phyloP scores from a whole-genome alignment of 371 early-diverging fungal genomes.

The Apophysomyces sp. region DNA sequence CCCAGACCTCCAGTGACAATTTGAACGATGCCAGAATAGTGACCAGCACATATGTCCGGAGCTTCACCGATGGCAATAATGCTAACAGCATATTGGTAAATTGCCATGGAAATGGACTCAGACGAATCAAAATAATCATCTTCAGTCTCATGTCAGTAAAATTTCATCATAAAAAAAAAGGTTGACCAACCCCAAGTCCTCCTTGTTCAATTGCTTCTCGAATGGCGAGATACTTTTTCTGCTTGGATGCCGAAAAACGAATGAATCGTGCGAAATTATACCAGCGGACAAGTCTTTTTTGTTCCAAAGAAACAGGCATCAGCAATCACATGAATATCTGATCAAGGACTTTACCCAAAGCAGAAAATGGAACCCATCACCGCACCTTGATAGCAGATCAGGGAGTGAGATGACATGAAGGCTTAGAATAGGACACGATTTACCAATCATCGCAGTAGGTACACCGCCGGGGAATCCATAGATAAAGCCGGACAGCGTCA shows the following conservation, averaged over 20 bases:
- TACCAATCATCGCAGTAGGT: conserved; percentile 28
- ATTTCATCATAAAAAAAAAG: neutral
- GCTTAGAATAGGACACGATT: neutral
- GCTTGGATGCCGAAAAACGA: conserved; percentile 27
- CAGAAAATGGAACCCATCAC: conserved; percentile 23
- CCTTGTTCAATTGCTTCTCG: conserved; percentile 36
- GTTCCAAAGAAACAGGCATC: neutral
- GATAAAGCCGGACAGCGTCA: conserved; percentile 38
- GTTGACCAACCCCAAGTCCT: conserved; percentile 29
- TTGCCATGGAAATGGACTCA: conserved; percentile 42
- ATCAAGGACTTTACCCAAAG: conserved; percentile 11
- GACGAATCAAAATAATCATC: conserved; percentile 36
- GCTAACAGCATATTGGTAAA: conserved; percentile 29
- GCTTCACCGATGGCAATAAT: conserved; percentile 13
- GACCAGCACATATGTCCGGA: conserved; percentile 19
- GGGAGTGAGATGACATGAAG: neutral
- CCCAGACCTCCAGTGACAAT: conserved; percentile 36
- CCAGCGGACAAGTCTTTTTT: conserved; percentile 27
- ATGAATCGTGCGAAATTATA: conserved; percentile 33
- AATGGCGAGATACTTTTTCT: conserved; percentile 38
- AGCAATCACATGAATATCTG: neutral
- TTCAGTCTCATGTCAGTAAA: neutral
- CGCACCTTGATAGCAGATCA: conserved; percentile 5
- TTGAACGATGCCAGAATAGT: conserved; percentile 31
- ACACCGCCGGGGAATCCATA: conserved; percentile 36